phyloP scores from a whole-genome alignment of 2,329 filamentous ascomycete genomes.

The Sphaceloma murrayae region DNA sequence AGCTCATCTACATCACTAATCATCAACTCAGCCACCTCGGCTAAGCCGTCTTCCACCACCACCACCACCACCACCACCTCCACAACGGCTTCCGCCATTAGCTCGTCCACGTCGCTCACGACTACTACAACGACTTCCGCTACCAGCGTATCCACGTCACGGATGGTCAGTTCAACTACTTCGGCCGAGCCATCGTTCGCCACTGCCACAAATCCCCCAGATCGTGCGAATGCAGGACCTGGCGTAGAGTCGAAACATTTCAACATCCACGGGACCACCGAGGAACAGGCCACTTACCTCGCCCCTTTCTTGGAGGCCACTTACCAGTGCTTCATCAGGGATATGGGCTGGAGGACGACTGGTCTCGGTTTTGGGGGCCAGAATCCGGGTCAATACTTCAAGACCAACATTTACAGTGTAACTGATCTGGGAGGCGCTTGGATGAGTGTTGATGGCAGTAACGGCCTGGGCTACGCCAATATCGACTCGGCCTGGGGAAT shows the following conservation, averaged over 20 bases:
- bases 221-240: neutral
- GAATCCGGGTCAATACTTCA: constrained; percentile 36
- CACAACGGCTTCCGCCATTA: neutral
- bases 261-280: constrained; percentile 30
- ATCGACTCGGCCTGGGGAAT: constrained; percentile 35
- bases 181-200: neutral
- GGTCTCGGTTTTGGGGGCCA: constrained; percentile 24
- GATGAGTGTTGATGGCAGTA: constrained; percentile 35
- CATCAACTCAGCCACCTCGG: neutral
- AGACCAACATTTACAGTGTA: constrained; percentile 41
- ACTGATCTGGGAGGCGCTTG: constrained; percentile 29
- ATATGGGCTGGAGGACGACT: constrained; percentile 22
- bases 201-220: neutral
- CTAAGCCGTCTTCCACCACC: neutral
- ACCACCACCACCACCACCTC: neutral
- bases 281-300: constrained; percentile 25
- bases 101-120: too few species aligned
- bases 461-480: constrained; percentile 35
- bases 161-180: neutral
- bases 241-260: neutral
- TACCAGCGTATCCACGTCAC: neutral
- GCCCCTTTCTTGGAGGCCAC: constrained; percentile 39
- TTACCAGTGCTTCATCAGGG: constrained; percentile 26
- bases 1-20: too few species aligned
- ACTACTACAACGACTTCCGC: neutral